These are phyloP conservation scores for Rhizophora apiculata DNA, from an alignment of 345 rosid genomes.

Conservation along the genomic window DNA sequence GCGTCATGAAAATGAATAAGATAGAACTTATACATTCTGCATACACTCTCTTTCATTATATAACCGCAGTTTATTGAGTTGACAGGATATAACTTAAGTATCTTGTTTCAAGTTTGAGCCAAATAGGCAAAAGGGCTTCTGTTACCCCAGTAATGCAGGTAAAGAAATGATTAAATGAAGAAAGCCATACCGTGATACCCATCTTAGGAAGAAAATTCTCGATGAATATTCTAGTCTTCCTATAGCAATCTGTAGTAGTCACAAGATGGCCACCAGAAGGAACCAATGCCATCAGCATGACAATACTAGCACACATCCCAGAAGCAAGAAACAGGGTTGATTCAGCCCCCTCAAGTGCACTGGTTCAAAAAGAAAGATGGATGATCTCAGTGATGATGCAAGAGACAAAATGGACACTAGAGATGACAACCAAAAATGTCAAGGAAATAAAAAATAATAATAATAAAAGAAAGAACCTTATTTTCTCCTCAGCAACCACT, in stretches of 20 bases:
- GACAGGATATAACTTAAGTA: background rate
- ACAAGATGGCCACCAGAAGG: conserved; percentile 95
- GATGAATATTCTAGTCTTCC: conserved; percentile 93
- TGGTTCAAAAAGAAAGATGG: conserved; percentile 21
- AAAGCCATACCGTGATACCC: conserved; percentile 69
- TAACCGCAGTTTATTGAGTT: background rate
- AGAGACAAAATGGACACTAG: background rate
- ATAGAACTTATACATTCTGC: no score
- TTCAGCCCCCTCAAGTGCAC: conserved; percentile 97
- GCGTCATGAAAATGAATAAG: no score
- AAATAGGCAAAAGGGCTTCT: background rate
- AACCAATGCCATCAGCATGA: conserved; percentile 87
- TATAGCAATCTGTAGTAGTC: conserved; percentile 91
- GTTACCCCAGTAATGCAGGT: background rate
- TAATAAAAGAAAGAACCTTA: conserved; percentile 51
- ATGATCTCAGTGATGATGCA: background rate
- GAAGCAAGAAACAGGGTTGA: conserved; percentile 94
- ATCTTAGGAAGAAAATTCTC: conserved; percentile 84
- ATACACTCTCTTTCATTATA: no score
- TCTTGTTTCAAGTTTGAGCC: background rate
- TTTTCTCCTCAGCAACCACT: conserved; percentile 68
- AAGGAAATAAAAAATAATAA: background rate
- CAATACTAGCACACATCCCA: conserved; percentile 96
- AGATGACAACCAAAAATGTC: background rate
- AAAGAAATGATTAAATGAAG: conserved; percentile 1